Evolutionary conservation across 768 basidiomycete genomes (phyloP).

Genomic region (Leucosporidium scottii): DNA sequence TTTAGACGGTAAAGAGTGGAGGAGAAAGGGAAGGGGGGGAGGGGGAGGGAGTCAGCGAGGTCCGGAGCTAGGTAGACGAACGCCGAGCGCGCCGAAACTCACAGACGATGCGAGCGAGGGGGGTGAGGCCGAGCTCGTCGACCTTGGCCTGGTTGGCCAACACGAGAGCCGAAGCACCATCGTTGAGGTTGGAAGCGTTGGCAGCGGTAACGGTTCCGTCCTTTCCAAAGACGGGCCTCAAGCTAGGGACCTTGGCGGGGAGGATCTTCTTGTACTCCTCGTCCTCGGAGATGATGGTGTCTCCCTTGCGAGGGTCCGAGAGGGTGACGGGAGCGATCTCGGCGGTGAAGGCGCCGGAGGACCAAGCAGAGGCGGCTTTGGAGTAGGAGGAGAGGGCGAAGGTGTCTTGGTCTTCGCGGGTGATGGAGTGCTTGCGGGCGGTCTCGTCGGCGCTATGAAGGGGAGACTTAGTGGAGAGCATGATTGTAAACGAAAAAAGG

Average conservation of each 20-base stretch:
- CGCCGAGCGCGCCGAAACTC: slow-evolving; percentile 45
- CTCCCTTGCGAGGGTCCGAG: slow-evolving; percentile 78
- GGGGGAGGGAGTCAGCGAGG: no score
- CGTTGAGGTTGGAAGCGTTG: slow-evolving; percentile 89
- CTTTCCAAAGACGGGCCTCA: slow-evolving; percentile 82
- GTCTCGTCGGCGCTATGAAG: slow-evolving; percentile 58
- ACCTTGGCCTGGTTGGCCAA: slow-evolving; percentile 91
- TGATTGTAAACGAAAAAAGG: no score
- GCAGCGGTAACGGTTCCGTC: slow-evolving; percentile 83
- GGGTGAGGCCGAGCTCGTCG: slow-evolving; percentile 79
- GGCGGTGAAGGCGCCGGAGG: slow-evolving; percentile 68
- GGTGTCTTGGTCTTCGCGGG: slow-evolving; percentile 77
- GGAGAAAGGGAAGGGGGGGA: no score
- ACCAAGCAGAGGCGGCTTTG: slow-evolving; percentile 87
- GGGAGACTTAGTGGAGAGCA: background rate
- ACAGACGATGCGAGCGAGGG: slow-evolving; percentile 90
- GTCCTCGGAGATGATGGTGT: slow-evolving; percentile 79
- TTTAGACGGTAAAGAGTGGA: slow-evolving; percentile 1
- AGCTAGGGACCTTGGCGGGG: slow-evolving; percentile 82
- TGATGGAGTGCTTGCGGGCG: slow-evolving; percentile 72
- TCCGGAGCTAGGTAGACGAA: no score
- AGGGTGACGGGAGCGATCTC: slow-evolving; percentile 87
- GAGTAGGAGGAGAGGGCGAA: slow-evolving; percentile 94
- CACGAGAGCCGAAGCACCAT: slow-evolving; percentile 91
- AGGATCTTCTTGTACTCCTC: slow-evolving; percentile 97